Percentiles rank a stretch among this genome's conserved stretches.
Evolutionary conservation across 805 yeast species (phyloP).

Genomic region (Middelhovenomyces tepae): DNA sequence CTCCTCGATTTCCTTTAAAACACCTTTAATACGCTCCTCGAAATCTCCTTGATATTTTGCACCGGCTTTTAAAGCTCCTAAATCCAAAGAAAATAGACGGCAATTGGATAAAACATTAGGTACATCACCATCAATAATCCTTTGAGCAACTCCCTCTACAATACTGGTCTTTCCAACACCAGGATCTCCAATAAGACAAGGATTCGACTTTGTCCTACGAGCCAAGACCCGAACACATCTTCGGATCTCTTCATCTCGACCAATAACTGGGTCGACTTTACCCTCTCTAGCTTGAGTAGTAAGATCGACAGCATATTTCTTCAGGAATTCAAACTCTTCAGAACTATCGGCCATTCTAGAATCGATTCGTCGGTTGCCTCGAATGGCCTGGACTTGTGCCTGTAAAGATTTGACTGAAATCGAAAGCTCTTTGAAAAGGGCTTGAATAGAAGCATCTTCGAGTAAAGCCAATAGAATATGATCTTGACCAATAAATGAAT

Average conservation of each 20-base stretch:
- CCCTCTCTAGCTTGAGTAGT: slow-evolving; percentile 92
- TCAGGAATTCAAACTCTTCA: slow-evolving; percentile 69
- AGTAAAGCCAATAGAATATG: slow-evolving; percentile 79
- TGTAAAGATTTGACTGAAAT: slow-evolving; percentile 65
- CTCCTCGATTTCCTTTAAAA: slow-evolving; percentile 84
- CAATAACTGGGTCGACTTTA: slow-evolving; percentile 94
- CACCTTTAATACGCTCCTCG: slow-evolving; percentile 97
- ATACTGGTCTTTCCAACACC: slow-evolving; percentile 99
- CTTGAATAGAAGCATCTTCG: slow-evolving; percentile 65
- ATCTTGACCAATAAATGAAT: slow-evolving; percentile 87
- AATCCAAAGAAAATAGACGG: slow-evolving; percentile 76
- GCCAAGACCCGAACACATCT: slow-evolving; percentile 90
- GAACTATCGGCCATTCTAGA: slow-evolving; percentile 91
- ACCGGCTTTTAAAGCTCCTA: slow-evolving; percentile 97
- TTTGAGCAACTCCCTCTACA: slow-evolving; percentile 97
- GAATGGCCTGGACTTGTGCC: slow-evolving; percentile 65
- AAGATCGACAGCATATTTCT: slow-evolving; percentile 87
- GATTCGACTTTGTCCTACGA: slow-evolving; percentile 95
- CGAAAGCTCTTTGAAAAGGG: slow-evolving; percentile 56
- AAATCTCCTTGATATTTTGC: slow-evolving; percentile 98
- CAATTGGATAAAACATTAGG: slow-evolving; percentile 80
- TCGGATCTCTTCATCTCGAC: slow-evolving; percentile 97
- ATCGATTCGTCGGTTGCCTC: slow-evolving; percentile 89
- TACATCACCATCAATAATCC: slow-evolving; percentile 92
- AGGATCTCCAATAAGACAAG: slow-evolving; percentile 95